These are phyloP conservation scores for Septoria petroselini DNA, from an alignment of 2,329 filamentous ascomycete species.

Conservation along the genomic window DNA sequence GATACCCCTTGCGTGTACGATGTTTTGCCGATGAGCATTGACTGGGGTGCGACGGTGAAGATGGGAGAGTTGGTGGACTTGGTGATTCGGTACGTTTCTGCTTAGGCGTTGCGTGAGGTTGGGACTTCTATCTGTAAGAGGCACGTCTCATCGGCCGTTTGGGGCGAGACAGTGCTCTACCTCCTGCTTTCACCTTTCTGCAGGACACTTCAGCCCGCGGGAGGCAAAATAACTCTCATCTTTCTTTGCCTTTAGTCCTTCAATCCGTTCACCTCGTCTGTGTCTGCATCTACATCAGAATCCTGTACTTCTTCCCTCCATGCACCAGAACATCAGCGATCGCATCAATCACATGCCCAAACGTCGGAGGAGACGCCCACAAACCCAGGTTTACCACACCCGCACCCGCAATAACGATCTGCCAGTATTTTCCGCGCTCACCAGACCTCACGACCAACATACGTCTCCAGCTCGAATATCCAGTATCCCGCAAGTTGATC, in stretches of 20 bases:
- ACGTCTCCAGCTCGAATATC: conserved; percentile 6
- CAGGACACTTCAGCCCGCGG: no score
- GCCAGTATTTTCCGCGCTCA: neutral
- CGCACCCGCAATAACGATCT: neutral
- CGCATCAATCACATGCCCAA: neutral
- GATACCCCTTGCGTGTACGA: conserved; percentile 1
- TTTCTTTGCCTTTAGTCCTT: no score
- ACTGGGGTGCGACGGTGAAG: neutral
- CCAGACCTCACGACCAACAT: conserved; percentile 10
- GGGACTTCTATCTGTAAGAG: no score
- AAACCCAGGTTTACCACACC: conserved; percentile 1
- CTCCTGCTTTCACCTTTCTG: no score
- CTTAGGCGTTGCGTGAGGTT: no score
- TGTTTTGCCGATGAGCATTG: neutral
- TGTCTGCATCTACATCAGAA: no score
- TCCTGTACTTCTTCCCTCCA: neutral
- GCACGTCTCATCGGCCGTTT: no score
- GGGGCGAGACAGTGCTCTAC: no score
- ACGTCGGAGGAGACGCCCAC: neutral
- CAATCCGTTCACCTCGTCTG: no score
- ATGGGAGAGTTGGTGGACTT: conserved; percentile 4
- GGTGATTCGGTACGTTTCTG: no score
- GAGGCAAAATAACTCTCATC: no score
- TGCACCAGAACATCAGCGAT: neutral
- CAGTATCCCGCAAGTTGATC: neutral